Percentiles rank a stretch among this genome's conserved stretches.
Conservation (phyloP, 2,329 filamentous ascomycete genomes). For the Diplodia seriata region DNA sequence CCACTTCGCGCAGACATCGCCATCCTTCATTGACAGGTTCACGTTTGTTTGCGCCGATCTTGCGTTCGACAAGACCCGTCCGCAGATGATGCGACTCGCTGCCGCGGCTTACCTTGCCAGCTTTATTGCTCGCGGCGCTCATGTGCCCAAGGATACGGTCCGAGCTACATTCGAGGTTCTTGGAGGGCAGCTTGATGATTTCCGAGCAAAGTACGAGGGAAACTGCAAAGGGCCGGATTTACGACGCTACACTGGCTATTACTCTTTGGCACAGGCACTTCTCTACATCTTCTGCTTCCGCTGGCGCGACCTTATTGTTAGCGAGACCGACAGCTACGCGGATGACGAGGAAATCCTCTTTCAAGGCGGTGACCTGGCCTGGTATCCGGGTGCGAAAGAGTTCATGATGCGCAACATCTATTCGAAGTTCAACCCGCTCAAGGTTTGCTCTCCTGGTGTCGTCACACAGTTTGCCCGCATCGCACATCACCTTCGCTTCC, state of each 20-base stretch:
- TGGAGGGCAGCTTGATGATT: slow-evolving; percentile 75
- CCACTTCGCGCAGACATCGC: slow-evolving; percentile 86
- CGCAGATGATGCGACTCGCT: slow-evolving; percentile 78
- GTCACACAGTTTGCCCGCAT: slow-evolving; percentile 91
- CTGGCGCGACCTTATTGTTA: slow-evolving; percentile 85
- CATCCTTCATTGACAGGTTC: slow-evolving; percentile 80
- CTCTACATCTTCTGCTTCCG: slow-evolving; percentile 98
- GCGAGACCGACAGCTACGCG: slow-evolving; percentile 58
- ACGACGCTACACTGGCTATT: slow-evolving; percentile 82
- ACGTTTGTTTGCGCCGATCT: slow-evolving; percentile 77
- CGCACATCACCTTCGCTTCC: slow-evolving; percentile 81
- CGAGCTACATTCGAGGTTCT: slow-evolving; percentile 82
- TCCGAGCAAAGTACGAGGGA: slow-evolving; percentile 75
- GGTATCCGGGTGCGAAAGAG: slow-evolving; percentile 77
- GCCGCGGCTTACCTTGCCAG: slow-evolving; percentile 92
- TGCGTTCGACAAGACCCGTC: slow-evolving; percentile 69
- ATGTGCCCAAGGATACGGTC: slow-evolving; percentile 78
- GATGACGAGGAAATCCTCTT: slow-evolving; percentile 61
- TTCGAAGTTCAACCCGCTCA: slow-evolving; percentile 90
- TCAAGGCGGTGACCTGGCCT: slow-evolving; percentile 76
- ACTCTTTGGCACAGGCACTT: slow-evolving; percentile 84
- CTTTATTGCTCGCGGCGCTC: slow-evolving; percentile 88
- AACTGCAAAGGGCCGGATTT: slow-evolving; percentile 84
- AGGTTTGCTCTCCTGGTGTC: slow-evolving; percentile 89
- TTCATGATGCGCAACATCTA: slow-evolving; percentile 79